phyloP scores from a whole-genome alignment of 306 rosid species.

The cucumber (Cucumis sativus) region Cucumber_9930_V3 NC_026661.2:12608501-12609000 shows the following conservation, averaged over 20 bases:
- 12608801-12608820: constrained; percentile 52
- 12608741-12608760: constrained; percentile 27
- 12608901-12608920: constrained; percentile 40
- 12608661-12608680: constrained; percentile 37
- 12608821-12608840: constrained; percentile 67
- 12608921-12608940: constrained; percentile 18
- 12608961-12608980: constrained; percentile 38
- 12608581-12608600: constrained; percentile 52
- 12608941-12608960: constrained; percentile 29
- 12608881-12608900: constrained; percentile 24
- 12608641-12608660: constrained; percentile 74
- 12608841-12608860: constrained; percentile 72
- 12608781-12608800: constrained; percentile 21
- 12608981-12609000: constrained; percentile 20
- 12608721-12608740: constrained; percentile 16
- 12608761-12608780: constrained; percentile 8
- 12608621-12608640: constrained; percentile 69
- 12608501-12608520: constrained; percentile 89
- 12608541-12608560: constrained; percentile 76
- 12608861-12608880: constrained; percentile 22
- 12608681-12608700: constrained; percentile 36
- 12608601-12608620: constrained; percentile 71
- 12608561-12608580: constrained; percentile 96
- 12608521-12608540: constrained; percentile 57
- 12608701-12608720: constrained; percentile 21